A percentile compares a stretch with the other conserved stretches of the same genome.
Conservation (phyloP, 176 grass and related monocot genomes). For the Oryza meridionalis region DNA sequence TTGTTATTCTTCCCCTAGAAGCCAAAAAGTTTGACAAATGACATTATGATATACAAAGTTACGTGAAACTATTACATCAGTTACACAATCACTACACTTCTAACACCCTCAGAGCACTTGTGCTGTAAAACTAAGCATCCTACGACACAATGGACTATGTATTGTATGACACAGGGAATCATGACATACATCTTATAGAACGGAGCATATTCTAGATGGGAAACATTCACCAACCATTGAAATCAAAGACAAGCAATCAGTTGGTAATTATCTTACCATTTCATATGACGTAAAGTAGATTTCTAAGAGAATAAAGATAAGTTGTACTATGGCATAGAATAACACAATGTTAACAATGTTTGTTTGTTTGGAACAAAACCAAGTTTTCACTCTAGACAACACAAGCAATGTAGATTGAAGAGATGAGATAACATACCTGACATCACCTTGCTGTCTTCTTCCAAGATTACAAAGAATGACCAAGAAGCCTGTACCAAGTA, state of each 20-base stretch:
- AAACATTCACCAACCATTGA: neutral
- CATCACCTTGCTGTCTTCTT: constrained; percentile 80
- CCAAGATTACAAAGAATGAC: constrained; percentile 94
- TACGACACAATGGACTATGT: neutral
- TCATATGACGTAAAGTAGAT: neutral
- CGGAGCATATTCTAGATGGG: neutral
- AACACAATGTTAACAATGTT: neutral
- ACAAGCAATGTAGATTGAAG: constrained; percentile 8
- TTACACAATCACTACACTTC: neutral
- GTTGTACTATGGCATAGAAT: too few species aligned
- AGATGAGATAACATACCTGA: constrained; percentile 54
- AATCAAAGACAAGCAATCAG: neutral
- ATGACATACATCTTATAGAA: neutral
- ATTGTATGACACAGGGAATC: too few species aligned
- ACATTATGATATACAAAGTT: neutral
- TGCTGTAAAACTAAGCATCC: neutral
- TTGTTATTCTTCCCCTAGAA: constrained; percentile 4
- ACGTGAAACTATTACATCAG: neutral
- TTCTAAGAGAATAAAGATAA: neutral
- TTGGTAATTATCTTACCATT: constrained; percentile 9
- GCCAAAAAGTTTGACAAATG: neutral
- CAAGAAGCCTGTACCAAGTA: constrained; percentile 81
- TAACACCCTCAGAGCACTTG: neutral
- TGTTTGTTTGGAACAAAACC: neutral
- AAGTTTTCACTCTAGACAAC: constrained; percentile 12